Evolutionary conservation across 1,284 basidiomycete species (phyloP).

Genomic region (Ustilago nuda): DNA sequence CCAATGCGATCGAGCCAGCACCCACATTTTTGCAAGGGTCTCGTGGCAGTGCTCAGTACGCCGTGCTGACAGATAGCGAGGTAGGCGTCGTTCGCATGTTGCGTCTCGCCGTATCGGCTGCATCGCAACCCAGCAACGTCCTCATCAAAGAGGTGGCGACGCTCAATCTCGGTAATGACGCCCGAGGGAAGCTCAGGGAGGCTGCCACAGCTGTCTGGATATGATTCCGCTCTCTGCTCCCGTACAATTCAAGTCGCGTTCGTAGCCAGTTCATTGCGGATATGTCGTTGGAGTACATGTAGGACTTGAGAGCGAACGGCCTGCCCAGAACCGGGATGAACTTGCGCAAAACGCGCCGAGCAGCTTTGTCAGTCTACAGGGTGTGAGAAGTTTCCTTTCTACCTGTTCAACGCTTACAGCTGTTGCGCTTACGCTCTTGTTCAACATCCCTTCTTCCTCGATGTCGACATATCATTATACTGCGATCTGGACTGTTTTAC

Average conservation of each 20-base stretch:
- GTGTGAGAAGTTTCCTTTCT: neutral
- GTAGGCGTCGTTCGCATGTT: slow-evolving; percentile 68
- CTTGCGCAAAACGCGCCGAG: no score
- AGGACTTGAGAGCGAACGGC: no score
- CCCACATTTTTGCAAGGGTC: slow-evolving; percentile 50
- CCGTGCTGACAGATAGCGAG: slow-evolving; percentile 70
- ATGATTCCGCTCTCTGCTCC: neutral
- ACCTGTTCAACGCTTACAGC: neutral
- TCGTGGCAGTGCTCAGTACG: slow-evolving; percentile 50
- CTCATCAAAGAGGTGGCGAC: slow-evolving; percentile 62
- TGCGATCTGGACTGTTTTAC: neutral
- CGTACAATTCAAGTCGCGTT: neutral
- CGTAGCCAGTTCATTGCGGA: neutral
- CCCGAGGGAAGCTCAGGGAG: slow-evolving; percentile 28
- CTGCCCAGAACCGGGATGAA: no score
- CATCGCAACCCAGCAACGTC: neutral
- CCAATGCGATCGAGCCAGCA: slow-evolving; percentile 70
- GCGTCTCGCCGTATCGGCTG: slow-evolving; percentile 45
- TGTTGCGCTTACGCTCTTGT: neutral
- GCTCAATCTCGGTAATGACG: slow-evolving; percentile 41
- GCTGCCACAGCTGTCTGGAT: slow-evolving; percentile 56
- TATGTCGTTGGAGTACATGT: no score
- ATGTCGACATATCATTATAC: neutral
- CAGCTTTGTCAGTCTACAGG: no score
- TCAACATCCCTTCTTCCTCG: neutral